Base-by-base conservation (phyloP, 2,329 filamentous ascomycete species). In the Fusarium chuoi region DNA sequence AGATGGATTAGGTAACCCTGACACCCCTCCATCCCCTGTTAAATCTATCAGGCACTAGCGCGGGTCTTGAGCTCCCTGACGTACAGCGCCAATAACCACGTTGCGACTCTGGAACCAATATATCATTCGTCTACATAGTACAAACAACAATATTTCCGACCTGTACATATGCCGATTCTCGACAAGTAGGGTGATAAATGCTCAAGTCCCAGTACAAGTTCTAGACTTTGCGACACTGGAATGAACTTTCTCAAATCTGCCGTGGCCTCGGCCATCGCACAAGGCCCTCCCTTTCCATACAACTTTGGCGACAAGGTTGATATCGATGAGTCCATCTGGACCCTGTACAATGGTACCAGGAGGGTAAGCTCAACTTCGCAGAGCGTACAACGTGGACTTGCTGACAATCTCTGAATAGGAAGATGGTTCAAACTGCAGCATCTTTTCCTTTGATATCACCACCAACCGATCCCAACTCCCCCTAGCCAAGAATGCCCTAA, bases 161-260 rank as follows among this genome's bases (percentile, higher is more conserved):
- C 48, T 62, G 30, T 49, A 28, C 57, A 42, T n/a, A 73, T 65
- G 35, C 26, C 44, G 22, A 42, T 41, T n/a, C 30, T 10, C 56
- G 28, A 28, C 22, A 44, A 14, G 13, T 33, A 41, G 11, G n/a
- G 33, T 13, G 8, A 7, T 24, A 18, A 15, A 17, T 30, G 13
- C 17, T 36, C 35, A 18, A 26, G 45, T 15, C 33, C 8, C 15
- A 26, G 8, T 26, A 15, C 2, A 13, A n/a, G 6, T 9, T 15
- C 28, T 24, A 35, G 11, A 24, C 20, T 67, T 67, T 46, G 56
- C 55, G 36, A 22, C 46, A 15, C 35, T 61, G 67, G 62, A 76
- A 99, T 99, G 96, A 95, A 99, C 83, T 98, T 98, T 80, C 89
- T 99, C 81, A 98, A 98, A 85, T 98, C 95, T 70, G 96, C 96